A percentile compares a stretch with the other conserved stretches of the same genome.
Evolutionary conservation across 2,329 filamentous ascomycete species (phyloP).

Genomic region (Immersiporthe knoxdaviesiana): DNA sequence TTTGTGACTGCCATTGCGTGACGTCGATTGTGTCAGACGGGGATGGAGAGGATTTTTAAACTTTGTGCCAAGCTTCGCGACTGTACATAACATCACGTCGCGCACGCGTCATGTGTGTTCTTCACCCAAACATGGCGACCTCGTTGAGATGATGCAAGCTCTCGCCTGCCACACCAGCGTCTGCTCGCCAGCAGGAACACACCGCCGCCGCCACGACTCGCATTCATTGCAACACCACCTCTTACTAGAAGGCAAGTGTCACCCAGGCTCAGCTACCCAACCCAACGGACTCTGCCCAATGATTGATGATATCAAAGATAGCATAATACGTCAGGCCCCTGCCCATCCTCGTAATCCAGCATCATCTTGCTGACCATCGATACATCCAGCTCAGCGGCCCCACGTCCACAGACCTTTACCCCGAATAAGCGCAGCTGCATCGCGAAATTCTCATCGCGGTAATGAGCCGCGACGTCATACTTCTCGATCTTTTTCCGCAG

Average conservation of each 20-base stretch:
- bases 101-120: background rate
- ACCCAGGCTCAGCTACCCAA: background rate
- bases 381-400: no score
- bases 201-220: background rate
- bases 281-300: background rate
- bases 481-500: background rate
- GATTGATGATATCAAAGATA: background rate
- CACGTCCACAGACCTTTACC: background rate
- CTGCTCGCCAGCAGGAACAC: background rate
- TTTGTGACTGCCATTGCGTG: background rate
- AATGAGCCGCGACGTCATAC: background rate
- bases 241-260: background rate
- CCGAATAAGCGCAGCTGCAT: no score
- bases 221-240: background rate
- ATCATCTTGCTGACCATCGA: background rate
- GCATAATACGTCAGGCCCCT: no score
- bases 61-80: no score
- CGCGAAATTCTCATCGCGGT: background rate
- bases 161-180: background rate
- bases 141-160: background rate
- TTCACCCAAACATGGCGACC: background rate
- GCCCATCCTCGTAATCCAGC: background rate
- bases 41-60: background rate
- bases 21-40: background rate
- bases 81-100: no score